A percentile compares a stretch with the other conserved stretches of the same genome.
Evolutionary conservation across 2,329 filamentous ascomycete genomes (phyloP).

Genomic region (Arthrobotrys pseudoclavata): DNA sequence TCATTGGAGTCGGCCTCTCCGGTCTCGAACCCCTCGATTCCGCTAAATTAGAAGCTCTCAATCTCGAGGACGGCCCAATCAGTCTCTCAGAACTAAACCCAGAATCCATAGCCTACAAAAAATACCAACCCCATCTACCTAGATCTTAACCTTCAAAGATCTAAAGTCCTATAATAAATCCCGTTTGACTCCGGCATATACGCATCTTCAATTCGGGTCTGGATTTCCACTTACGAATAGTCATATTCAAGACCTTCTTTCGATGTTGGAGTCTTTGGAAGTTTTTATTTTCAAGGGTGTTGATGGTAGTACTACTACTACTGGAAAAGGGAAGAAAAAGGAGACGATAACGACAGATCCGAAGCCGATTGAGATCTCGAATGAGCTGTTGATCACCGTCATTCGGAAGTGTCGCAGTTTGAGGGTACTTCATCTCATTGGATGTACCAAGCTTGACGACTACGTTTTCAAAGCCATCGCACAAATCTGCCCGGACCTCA

Average conservation of each 20-base stretch:
- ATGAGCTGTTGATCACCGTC: conserved; percentile 12
- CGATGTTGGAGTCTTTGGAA: conserved; percentile 31
- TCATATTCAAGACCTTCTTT: conserved; percentile 43
- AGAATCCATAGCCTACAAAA: conserved; percentile 33
- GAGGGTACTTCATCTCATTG: conserved; percentile 33
- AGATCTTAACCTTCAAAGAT: conserved; percentile 44
- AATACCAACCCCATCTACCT: conserved; percentile 15
- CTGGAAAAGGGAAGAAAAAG: conserved; percentile 26
- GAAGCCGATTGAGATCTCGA: conserved; percentile 36
- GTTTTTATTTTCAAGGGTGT: conserved; percentile 52
- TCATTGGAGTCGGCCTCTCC: conserved; percentile 7
- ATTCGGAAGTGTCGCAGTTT: conserved; percentile 18
- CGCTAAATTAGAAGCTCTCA: neutral
- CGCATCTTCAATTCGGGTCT: conserved; percentile 38
- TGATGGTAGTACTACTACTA: conserved; percentile 7
- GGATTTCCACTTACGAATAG: conserved; percentile 36
- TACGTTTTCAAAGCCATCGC: conserved; percentile 21
- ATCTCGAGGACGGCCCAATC: neutral
- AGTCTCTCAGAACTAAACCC: neutral
- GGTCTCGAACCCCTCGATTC: neutral
- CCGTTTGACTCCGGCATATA: conserved; percentile 23
- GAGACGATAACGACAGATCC: neutral
- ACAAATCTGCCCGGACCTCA: conserved; percentile 28
- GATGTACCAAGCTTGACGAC: conserved; percentile 32
- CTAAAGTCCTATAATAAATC: conserved; percentile 39